Percentiles rank a stretch among this genome's conserved stretches.
Conservation (phyloP, 1,139 yeast genomes). For the Geotrichum australiense region DNA sequence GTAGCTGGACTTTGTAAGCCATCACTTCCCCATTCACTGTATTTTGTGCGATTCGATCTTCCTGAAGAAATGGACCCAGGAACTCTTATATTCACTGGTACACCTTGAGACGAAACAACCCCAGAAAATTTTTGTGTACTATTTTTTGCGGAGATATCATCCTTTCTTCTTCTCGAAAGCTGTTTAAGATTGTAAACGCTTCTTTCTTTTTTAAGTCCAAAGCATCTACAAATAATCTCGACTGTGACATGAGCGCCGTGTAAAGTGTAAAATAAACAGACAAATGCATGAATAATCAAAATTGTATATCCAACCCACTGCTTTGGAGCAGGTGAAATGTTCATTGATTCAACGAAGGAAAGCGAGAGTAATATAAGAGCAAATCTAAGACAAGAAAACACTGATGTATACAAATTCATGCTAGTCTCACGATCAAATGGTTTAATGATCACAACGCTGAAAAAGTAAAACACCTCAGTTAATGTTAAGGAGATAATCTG, state of each 20-base stretch:
- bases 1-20: background rate
- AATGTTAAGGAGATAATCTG: slow-evolving; percentile 32
- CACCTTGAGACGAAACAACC: too few relatives aligned
- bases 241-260: slow-evolving; percentile 30
- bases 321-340: slow-evolving; percentile 21
- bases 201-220: slow-evolving; percentile 24
- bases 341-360: slow-evolving; percentile 28
- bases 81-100: slow-evolving; percentile 3
- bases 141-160: background rate
- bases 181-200: slow-evolving; percentile 24
- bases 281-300: slow-evolving; percentile 30
- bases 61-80: slow-evolving; percentile 6
- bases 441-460: slow-evolving; percentile 23
- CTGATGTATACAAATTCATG: slow-evolving; percentile 28
- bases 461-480: slow-evolving; percentile 27
- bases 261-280: slow-evolving; percentile 28
- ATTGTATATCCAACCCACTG: slow-evolving; percentile 35
- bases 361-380: slow-evolving; percentile 27
- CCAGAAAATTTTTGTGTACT: background rate
- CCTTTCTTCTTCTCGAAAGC: slow-evolving; percentile 22
- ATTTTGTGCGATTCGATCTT: slow-evolving; percentile 2
- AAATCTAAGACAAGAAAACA: slow-evolving; percentile 26
- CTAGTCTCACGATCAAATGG: slow-evolving; percentile 31
- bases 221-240: slow-evolving; percentile 28
- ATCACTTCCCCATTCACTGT: background rate